A percentile compares a stretch with the other conserved stretches of the same genome.
Evolutionary conservation across 768 basidiomycete genomes (phyloP).

Genomic region (Leccinum broughii): DNA sequence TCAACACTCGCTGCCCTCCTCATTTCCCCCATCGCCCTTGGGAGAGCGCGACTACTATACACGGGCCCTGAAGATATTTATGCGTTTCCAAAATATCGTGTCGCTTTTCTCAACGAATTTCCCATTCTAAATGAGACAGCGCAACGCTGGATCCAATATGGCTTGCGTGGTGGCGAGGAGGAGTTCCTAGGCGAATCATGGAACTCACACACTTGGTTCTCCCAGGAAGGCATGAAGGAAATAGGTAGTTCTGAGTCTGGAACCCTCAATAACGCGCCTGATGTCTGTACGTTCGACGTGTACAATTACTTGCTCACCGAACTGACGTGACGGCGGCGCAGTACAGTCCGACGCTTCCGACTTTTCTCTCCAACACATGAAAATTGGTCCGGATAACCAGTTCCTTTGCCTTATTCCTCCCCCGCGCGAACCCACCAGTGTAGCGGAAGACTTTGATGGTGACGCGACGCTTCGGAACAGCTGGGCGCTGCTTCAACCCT

Average conservation of each 20-base stretch:
- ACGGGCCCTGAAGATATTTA: constrained; percentile 78
- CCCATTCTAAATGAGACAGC: constrained; percentile 75
- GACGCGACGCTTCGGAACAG: constrained; percentile 70
- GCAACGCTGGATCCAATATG: constrained; percentile 68
- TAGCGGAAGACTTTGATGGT: constrained; percentile 54
- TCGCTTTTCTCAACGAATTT: constrained; percentile 77
- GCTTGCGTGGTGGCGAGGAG: constrained; percentile 69
- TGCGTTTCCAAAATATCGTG: constrained; percentile 80
- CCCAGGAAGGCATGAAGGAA: constrained; percentile 48
- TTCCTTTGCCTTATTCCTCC: constrained; percentile 82
- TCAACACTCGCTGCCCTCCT: constrained; percentile 17
- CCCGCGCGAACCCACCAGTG: constrained; percentile 45
- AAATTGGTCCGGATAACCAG: constrained; percentile 63
- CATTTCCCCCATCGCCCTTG: constrained; percentile 14
- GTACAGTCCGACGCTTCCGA: constrained; percentile 32
- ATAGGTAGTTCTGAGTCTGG: constrained; percentile 57
- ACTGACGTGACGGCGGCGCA: constrained; percentile 17
- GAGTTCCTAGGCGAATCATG: constrained; percentile 76
- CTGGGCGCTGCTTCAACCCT: constrained; percentile 80
- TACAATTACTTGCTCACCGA: constrained; percentile 7
- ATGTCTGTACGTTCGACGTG: constrained; percentile 40
- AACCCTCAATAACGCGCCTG: constrained; percentile 21
- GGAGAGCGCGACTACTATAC: constrained; percentile 47
- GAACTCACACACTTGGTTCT: constrained; percentile 41
- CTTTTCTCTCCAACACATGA: constrained; percentile 71